Conservation (phyloP, 2,329 filamentous ascomycete genomes). For the Apiospora aurea region DNA sequence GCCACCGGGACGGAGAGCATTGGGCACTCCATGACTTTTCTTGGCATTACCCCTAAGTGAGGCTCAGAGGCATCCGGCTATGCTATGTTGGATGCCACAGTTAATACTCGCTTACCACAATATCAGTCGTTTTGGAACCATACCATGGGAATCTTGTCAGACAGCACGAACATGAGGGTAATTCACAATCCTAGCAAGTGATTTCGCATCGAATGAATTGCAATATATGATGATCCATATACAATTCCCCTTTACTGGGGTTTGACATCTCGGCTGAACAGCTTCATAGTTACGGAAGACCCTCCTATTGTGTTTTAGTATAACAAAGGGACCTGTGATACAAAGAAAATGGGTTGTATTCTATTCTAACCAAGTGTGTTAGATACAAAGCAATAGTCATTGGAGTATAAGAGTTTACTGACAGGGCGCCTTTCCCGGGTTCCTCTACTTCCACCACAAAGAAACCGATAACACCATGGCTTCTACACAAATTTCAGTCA, state of each 20-base stretch:
- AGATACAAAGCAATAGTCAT: background rate
- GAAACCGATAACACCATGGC: background rate
- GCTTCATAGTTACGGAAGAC: background rate
- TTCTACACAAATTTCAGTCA: background rate
- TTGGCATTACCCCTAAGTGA: background rate
- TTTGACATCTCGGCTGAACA: background rate
- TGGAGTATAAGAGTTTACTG: background rate
- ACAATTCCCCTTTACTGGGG: background rate
- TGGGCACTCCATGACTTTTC: background rate
- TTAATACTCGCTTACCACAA: background rate
- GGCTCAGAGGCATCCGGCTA: background rate
- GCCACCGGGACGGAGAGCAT: no score
- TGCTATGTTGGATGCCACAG: background rate
- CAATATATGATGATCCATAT: background rate
- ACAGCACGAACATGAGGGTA: background rate
- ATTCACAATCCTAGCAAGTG: background rate
- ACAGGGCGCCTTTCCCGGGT: background rate
- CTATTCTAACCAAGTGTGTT: background rate
- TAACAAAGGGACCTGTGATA: background rate
- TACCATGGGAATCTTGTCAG: background rate
- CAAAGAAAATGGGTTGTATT: background rate
- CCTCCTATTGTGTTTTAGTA: background rate
- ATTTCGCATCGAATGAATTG: background rate
- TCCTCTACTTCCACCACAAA: background rate
- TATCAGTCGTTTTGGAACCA: background rate